Evolutionary conservation across 164 flowering plant species (phyloP), one percentile per base, ranked within the genome.

Genomic region (Pachysandra terminalis): DNA sequence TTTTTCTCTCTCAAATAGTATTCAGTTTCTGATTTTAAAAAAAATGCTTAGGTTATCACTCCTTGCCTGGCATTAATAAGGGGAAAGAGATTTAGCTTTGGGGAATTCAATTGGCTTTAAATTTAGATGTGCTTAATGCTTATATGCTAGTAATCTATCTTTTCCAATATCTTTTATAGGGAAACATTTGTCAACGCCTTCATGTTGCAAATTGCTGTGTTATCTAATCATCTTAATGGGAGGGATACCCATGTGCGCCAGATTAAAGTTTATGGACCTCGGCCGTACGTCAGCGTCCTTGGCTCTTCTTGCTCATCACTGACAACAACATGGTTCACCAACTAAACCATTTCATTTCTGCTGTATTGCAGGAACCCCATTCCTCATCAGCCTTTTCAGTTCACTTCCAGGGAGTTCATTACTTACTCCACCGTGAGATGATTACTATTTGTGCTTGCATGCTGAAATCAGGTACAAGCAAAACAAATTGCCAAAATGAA

Each of bases 221-320:
- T 93, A 63, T 88, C 98, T 51, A 95, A 95, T 73, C 98, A 95
- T 69, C 89, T 95, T 15, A 92, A 90, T 73, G 98, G 99, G 59
- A 88, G 98, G 77, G 99, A 95, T 70, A 89, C 98, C n/a, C 98
- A 95, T 68, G 81, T 95, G 61, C 94, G 97, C 72, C 99, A 93
- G 80, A 79, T 75, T 75, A 90, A 90, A 89, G 83, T 92, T 71
- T 95, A 87, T 67, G 98, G 99, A 45, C 98, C 97, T 65, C 81
- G 85, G 69, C 97, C 80, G 97, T 95, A 75, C 7, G 96, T 86
- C 48, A 23, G 16, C 21, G 48, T 58, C 57, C 59, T 40, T 58
- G 3, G 1, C 9, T 49, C 32, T 28, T n/a, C n/a, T 68, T 67
- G 40, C 59, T 27, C n/a, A 9, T 61, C 41, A 59, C 19, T 64